phyloP scores from a whole-genome alignment of 1,284 basidiomycete genomes.

The Exobasidium cylindrosporum region DNA sequence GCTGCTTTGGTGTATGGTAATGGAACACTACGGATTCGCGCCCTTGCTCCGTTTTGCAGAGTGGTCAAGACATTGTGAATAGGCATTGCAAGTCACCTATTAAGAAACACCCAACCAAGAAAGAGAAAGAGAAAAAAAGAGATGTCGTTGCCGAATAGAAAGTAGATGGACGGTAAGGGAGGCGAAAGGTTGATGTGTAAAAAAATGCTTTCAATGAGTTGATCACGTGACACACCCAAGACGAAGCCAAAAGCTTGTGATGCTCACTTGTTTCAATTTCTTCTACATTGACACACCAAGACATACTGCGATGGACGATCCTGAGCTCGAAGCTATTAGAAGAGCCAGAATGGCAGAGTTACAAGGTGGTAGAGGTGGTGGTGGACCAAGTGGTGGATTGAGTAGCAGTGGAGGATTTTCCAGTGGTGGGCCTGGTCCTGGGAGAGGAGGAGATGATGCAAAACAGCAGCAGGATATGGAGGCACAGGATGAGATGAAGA shows the following conservation, averaged over 20 bases:
- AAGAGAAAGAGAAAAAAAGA: not conserved
- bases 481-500: slow-evolving; percentile 59
- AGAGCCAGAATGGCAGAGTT: slow-evolving; percentile 51
- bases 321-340: slow-evolving; percentile 54
- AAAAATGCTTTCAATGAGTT: not conserved
- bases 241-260: not conserved
- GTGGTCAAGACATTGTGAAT: slow-evolving; percentile 75
- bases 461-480: slow-evolving; percentile 49
- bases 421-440: slow-evolving; percentile 39
- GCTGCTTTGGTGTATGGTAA: slow-evolving; percentile 78
- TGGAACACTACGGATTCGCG: slow-evolving; percentile 70
- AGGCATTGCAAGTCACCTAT: slow-evolving; percentile 53
- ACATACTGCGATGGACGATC: slow-evolving; percentile 44
- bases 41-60: slow-evolving; percentile 81
- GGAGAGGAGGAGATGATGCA: slow-evolving; percentile 34
- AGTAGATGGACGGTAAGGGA: not conserved
- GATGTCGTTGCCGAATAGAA: not conserved
- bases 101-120: too few relatives aligned
- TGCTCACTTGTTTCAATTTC: not conserved
- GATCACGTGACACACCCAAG: not conserved
- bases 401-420: slow-evolving; percentile 23
- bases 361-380: slow-evolving; percentile 23
- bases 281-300: not conserved
- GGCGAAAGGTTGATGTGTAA: not conserved
- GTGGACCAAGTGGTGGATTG: slow-evolving; percentile 6